Conservation (phyloP, 352 stramenopile genomes). For the Phytopythium boreale region DNA sequence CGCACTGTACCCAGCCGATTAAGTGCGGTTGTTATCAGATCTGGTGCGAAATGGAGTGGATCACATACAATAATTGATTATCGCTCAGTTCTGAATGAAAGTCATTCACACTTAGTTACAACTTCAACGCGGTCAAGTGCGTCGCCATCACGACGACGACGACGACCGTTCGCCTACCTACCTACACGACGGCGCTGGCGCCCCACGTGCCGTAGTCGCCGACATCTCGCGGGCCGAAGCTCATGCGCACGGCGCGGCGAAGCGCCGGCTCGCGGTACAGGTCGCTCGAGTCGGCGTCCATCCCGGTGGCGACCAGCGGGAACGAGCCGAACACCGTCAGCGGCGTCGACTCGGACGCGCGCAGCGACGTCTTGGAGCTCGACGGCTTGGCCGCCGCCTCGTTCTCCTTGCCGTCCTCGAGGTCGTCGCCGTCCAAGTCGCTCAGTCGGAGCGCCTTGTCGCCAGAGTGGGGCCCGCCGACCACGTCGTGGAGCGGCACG, state of each 20-base stretch:
- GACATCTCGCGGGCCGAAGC: slow-evolving; percentile 39
- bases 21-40: too few species aligned
- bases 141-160: neutral
- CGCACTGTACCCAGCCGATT: too few species aligned
- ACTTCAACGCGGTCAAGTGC: neutral
- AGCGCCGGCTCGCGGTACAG: slow-evolving; percentile 72
- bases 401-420: slow-evolving; percentile 14
- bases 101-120: too few species aligned
- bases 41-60: neutral
- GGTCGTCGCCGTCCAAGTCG: slow-evolving; percentile 7
- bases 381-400: slow-evolving; percentile 5
- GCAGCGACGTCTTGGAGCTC: neutral
- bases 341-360: slow-evolving; percentile 26
- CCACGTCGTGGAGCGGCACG: neutral
- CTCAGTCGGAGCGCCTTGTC: slow-evolving; percentile 12
- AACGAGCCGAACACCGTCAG: slow-evolving; percentile 33
- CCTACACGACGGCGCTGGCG: slow-evolving; percentile 3
- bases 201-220: slow-evolving; percentile 43
- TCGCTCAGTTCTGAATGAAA: neutral
- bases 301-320: slow-evolving; percentile 13
- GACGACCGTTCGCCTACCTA: neutral
- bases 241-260: slow-evolving; percentile 41
- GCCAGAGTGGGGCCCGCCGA: neutral
- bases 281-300: slow-evolving; percentile 55
- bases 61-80: neutral